phyloP scores from a whole-genome alignment of 1,139 yeast species.

The Yamadazyma triangularis region DNA sequence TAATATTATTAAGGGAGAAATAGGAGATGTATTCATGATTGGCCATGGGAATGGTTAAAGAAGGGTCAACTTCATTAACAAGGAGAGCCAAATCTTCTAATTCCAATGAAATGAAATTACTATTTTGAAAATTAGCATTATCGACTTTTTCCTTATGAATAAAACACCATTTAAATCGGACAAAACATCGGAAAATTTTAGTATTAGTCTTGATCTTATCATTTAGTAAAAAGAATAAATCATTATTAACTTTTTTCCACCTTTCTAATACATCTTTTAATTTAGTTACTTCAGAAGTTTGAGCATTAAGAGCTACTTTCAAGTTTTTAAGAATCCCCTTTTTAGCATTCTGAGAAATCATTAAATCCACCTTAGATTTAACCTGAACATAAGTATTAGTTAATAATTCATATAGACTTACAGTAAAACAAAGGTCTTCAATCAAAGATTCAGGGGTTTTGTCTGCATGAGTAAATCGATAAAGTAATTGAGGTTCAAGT shows the following conservation, averaged over 20 bases:
- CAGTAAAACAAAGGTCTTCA: constrained; percentile 7
- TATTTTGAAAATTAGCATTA: constrained; percentile 28
- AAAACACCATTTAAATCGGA: constrained; percentile 33
- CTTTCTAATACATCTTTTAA: constrained; percentile 32
- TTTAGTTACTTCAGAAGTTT: constrained; percentile 34
- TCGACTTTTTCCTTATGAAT: constrained; percentile 28
- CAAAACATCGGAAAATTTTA: constrained; percentile 2
- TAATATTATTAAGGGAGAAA: constrained; percentile 47
- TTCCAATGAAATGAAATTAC: constrained; percentile 18
- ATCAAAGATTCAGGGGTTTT: neutral
- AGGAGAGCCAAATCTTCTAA: constrained; percentile 19
- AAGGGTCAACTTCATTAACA: constrained; percentile 6
- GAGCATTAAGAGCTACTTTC: constrained; percentile 22
- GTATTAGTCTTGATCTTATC: neutral
- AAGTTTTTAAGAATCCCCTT: constrained; percentile 18
- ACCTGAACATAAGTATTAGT: constrained; percentile 44
- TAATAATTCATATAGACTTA: constrained; percentile 50
- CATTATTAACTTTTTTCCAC: constrained; percentile 23
- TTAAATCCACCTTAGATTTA: constrained; percentile 21
- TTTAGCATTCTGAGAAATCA: constrained; percentile 14
- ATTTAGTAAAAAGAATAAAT: constrained; percentile 1
- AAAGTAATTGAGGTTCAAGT: constrained; percentile 17
- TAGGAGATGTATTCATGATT: constrained; percentile 61
- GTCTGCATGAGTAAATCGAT: neutral
- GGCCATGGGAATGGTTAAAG: constrained; percentile 17